Percentiles rank a stretch among this genome's conserved stretches.
Evolutionary conservation across 2,329 filamentous ascomycete species (phyloP).

Genomic region (Aspergillus cejpii): DNA sequence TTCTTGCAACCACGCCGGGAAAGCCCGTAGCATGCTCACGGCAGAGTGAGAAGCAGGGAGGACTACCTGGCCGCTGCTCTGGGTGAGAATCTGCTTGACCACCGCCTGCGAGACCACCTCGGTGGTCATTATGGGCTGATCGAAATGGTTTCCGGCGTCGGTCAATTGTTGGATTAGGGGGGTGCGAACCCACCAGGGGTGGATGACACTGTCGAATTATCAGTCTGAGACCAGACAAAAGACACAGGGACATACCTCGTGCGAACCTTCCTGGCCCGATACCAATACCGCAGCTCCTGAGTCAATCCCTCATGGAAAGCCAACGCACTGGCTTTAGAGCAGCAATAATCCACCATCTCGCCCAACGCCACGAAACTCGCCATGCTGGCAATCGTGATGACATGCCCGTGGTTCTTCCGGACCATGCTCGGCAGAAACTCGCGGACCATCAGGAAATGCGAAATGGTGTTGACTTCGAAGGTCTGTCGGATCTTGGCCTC

Average conservation of each 20-base stretch:
- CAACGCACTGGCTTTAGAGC: constrained; percentile 48
- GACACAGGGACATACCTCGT: constrained; percentile 26
- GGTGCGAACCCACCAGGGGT: constrained; percentile 45
- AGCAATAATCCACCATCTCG: constrained; percentile 49
- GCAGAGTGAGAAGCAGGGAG: constrained; percentile 36
- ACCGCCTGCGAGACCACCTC: constrained; percentile 44
- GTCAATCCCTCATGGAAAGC: constrained; percentile 48
- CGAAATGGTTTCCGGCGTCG: constrained; percentile 27
- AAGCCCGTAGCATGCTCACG: constrained; percentile 25
- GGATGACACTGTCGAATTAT: constrained; percentile 22
- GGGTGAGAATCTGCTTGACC: constrained; percentile 46
- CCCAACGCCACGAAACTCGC: constrained; percentile 45
- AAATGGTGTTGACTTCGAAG: constrained; percentile 49
- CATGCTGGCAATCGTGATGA: constrained; percentile 51
- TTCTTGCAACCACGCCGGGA: constrained; percentile 46
- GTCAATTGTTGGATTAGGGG: constrained; percentile 40
- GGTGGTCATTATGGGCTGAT: constrained; percentile 32
- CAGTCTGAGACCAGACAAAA: constrained; percentile 3
- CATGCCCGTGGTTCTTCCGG: constrained; percentile 48
- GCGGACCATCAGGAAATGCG: constrained; percentile 46
- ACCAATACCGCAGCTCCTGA: constrained; percentile 34
- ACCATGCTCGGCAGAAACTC: constrained; percentile 51
- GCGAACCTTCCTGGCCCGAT: constrained; percentile 34
- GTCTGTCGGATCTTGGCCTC: constrained; percentile 43
- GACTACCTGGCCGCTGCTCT: constrained; percentile 46